Percentiles rank a stretch among this genome's conserved stretches.
Evolutionary conservation across 1,139 yeast species (phyloP).

Genomic region (Yarrowia galli): DNA sequence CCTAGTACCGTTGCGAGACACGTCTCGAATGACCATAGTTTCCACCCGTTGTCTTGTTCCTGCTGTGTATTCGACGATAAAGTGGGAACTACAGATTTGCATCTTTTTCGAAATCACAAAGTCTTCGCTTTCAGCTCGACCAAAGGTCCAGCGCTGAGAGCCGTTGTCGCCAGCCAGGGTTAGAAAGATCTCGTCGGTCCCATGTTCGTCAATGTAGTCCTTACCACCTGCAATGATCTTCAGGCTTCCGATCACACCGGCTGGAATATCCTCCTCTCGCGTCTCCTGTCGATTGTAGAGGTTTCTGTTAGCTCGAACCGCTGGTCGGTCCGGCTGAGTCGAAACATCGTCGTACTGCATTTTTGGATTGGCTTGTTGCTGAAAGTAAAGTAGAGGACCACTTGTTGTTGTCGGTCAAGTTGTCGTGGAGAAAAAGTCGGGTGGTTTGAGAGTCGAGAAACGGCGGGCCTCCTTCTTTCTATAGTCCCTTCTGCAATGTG

Average conservation of each 20-base stretch:
- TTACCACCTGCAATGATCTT: conserved; percentile 22
- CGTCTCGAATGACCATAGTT: conserved; percentile 42
- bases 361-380: not conserved
- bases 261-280: conserved; percentile 14
- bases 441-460: not conserved
- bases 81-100: conserved; percentile 79
- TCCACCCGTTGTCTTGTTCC: conserved; percentile 40
- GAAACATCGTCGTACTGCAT: conserved; percentile 37
- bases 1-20: conserved; percentile 85
- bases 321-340: conserved; percentile 31
- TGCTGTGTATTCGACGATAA: conserved; percentile 61
- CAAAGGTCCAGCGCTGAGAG: conserved; percentile 68
- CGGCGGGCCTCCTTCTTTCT: conserved; percentile 21
- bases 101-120: conserved; percentile 69
- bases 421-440: conserved; percentile 27
- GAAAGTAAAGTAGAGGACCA: not conserved
- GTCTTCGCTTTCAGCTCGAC: conserved; percentile 70
- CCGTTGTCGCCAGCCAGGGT: conserved; percentile 4
- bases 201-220: conserved; percentile 8
- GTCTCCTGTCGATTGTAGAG: conserved; percentile 5
- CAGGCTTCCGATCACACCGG: conserved; percentile 17
- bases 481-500: conserved; percentile 21
- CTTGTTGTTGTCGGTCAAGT: conserved; percentile 1
- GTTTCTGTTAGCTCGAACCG: conserved; percentile 21
- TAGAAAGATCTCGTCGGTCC: not conserved